Percentiles rank a stretch among this genome's conserved stretches.
Conservation (phyloP, 306 rosid genomes). For the Echinosophora koreensis region DNA sequence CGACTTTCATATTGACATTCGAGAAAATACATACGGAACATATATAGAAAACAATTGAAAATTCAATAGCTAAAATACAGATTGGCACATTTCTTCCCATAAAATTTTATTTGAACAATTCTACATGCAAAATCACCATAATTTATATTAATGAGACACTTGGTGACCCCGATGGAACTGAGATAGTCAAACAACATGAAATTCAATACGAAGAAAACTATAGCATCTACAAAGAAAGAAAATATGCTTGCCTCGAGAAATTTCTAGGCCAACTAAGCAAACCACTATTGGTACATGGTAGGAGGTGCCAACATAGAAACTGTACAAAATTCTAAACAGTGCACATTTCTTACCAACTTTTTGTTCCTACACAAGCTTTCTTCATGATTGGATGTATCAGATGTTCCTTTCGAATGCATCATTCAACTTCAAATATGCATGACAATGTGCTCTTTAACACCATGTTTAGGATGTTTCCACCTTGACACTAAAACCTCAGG, state of each 20-base stretch:
- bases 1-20: background rate
- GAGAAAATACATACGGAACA: background rate
- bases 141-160: background rate
- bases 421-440: constrained; percentile 1
- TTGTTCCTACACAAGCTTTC: constrained; percentile 4
- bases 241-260: background rate
- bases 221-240: constrained; percentile 5
- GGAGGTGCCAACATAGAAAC: background rate
- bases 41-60: background rate
- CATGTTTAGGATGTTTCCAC: background rate
- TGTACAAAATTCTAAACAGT: background rate
- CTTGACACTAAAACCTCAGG: constrained; percentile 2
- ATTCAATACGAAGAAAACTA: background rate
- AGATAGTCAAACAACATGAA: background rate
- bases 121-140: background rate
- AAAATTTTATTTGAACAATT: background rate
- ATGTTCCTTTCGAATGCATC: background rate
- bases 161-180: background rate
- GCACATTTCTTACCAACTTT: background rate
- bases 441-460: background rate
- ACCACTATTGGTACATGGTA: background rate
- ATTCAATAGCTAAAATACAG: background rate
- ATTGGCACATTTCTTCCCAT: background rate
- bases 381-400: background rate
- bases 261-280: background rate